Base-by-base conservation (phyloP, 164 flowering plant genomes). In the Kalanchoe fedtschenkoi region DNA sequence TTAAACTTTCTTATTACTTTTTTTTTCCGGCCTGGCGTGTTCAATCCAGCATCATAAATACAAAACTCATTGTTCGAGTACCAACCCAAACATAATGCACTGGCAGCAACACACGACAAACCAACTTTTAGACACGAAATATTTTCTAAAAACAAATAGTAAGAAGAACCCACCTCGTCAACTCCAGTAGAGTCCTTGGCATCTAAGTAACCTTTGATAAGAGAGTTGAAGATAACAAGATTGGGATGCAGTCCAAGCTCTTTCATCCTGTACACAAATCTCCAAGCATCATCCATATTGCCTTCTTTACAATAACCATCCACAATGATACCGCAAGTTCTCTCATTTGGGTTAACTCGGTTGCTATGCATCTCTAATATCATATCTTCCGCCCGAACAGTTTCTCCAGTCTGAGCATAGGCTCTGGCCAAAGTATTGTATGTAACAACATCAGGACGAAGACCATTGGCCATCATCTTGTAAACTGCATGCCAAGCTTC, bases 401-500 rank as follows among this genome's bases (percentile, higher is more conserved):
- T 83, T 73, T 84, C 83, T 56, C 84, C 89, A 64, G 13, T 76
- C 66, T 77, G 74, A 17, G 95, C 80, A 78, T 89, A 88, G 19
- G 92, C 96, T 69, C 70, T 83, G 41, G 89, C 95, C 32, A 93
- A 53, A 8, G 93, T 89, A 70, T 93, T 89, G 64, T 69, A 93
- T 0, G 98, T 89, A 68, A 93, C 91, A 60, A 74, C 87, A 76
- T 93, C 96, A 57, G 98, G 97, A 61, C 73, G 81, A 44, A 86
- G 28, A 26, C 97, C 96, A 60, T 79, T 74, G 7, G 71, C 79
- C 53, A 72, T 71, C 96, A 93, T 90, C 68, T 70, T 75, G 61
- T 83, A 64, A 4, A 89, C 82, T 44, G 85, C 74, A 69, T 88
- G 81, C 92, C 92, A 83, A 22, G 98, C 97, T 71, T 85, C 80